Evolutionary conservation across 73 alveolate genomes (phyloP), one percentile per base, ranked within the genome.

Genomic region (Paramecium biaurelia): DNA sequence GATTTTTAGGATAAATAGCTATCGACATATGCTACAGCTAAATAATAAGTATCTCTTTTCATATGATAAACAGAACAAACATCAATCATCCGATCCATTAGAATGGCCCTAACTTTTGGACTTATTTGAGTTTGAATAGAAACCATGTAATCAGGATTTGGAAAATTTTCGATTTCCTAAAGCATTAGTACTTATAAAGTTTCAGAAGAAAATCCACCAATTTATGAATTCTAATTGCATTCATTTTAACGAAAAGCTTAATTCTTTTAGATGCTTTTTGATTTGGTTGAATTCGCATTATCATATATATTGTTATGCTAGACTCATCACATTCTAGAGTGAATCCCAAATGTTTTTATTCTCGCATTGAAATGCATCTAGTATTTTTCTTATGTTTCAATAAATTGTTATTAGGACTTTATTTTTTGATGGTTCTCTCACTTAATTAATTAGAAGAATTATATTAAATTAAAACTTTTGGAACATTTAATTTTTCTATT

Each of bases 81-180:
- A 92, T 98, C 99, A 98, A 97, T 95, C 96, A 97, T 95, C 99
- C 99, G 97, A 93, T 98, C 99, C 28, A 98, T 59, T 72, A 98
- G 92, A 35, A 98, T 93, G 12, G 96, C 95, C 45, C 99, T 92
- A 97, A 97, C 97, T 43, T 58, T 94, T 70, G 93, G 86, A 72
- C 88, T 90, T 57, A 98, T 89, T 42, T 96, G 95, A 10, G 84
- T 30, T 72, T 95, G 38, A 24, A 70, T 58, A 32, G 76, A 14
- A 24, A 70, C 34, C 89, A 92, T 58, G 26, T 92, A 92, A 28
- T 92, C 45, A 34, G 96, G 88, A 63, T 92, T 58, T 4, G 96
- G 95, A 28, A 35, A 28, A 24, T 88, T 23, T 26, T 63, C 79
- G 0, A 24, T 32, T 67, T 88, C 93, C 70, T 34, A 28, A 0